Base-by-base conservation (phyloP, 169 alveolate species). In the Plasmodium relictum region DNA sequence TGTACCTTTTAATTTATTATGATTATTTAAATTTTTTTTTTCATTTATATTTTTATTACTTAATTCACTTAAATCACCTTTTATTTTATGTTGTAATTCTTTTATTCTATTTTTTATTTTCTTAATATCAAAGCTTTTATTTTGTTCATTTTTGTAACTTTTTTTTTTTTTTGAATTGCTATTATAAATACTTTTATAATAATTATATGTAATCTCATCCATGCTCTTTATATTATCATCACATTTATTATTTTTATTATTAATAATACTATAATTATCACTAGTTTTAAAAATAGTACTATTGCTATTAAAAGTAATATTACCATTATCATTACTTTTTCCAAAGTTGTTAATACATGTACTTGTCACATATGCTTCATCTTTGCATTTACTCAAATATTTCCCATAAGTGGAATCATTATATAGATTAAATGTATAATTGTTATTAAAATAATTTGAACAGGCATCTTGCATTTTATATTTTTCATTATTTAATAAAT, bases 301-400 rank as follows among this genome's bases (percentile, higher is more conserved):
- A 14, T 8, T 41, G 9, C 54, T 72, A 72, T 73, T 72, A 72
- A 37, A 20, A 24, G 12, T 31, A 4, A 48, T 58, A 20, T 56
- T 61, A 37, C 18, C 14, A 0, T 2, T 68, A 8, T 6, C 20
- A 44, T 44, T 22, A 16, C 42, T 44, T 4, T 44, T n/a, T 4
- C 7, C 18, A 9, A 6, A 14, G 59, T 68, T 68, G 8, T 3
- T 31, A 31, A 31, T 31, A 31, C 1, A 31, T 31, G 3, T 31
- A 31, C 3, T 31, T 31, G 39, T 3, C 39, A 31, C 3, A 31
- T 31, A 3, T 31, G 3, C 1, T 2, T 31, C 39, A 1, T 31
- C 39, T 31, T 31, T 31, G 3, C 31, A 12, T 0, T 58, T 14
- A 7, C 5, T 10, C 31, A 31, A 2, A 31, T 31, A 31, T 31